Conservation (phyloP, 495 filamentous ascomycete genomes). For the Aspergillus indologenus region DNA sequence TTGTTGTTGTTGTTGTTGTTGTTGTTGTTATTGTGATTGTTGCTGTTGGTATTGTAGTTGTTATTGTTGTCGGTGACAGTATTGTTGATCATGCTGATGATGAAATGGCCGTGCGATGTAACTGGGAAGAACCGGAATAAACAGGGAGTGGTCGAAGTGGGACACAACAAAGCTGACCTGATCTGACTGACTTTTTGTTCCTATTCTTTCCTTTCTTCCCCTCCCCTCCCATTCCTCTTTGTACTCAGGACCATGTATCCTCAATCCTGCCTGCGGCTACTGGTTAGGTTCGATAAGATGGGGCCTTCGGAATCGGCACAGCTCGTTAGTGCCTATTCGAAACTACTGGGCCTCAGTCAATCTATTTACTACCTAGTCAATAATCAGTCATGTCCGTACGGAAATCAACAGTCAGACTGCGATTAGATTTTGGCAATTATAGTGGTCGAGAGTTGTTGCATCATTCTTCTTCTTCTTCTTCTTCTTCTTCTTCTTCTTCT, state of each 20-base stretch:
- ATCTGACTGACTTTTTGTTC: background rate
- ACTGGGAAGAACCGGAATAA: background rate
- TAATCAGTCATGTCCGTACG: background rate
- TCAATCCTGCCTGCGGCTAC: conserved; percentile 4
- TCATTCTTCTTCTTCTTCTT: conserved; percentile 10
- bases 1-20: background rate
- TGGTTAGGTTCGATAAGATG: background rate
- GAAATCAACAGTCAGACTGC: background rate
- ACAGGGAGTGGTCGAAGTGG: background rate
- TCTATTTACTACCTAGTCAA: background rate
- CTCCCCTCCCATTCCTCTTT: conserved; percentile 7
- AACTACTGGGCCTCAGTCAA: background rate
- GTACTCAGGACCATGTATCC: conserved; percentile 12
- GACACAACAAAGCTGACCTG: conserved; percentile 2
- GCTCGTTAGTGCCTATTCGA: background rate
- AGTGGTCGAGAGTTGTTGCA: no score
- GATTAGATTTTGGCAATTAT: background rate
- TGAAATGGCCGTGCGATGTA: background rate
- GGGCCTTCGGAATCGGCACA: background rate
- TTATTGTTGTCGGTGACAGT: background rate
- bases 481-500: conserved; percentile 5
- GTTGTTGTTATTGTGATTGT: background rate
- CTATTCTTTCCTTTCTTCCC: background rate
- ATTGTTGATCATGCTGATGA: background rate
- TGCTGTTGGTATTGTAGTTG: background rate